Conservation (phyloP, 1,284 basidiomycete genomes). For the Inonotus hispidus region DNA sequence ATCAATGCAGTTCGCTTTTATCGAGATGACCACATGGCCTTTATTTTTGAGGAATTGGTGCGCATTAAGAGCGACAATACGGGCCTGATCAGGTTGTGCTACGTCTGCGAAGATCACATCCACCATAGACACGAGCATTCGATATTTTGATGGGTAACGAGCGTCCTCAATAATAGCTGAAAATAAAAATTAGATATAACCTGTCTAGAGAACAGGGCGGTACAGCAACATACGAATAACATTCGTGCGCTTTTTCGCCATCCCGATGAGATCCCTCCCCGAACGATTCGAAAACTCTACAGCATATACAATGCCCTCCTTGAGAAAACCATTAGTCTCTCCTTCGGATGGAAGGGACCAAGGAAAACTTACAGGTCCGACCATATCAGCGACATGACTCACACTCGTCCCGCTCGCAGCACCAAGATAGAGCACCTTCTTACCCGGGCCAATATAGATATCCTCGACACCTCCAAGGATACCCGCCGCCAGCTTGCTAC, state of each 20-base stretch:
- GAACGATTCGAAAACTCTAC: slow-evolving; percentile 98
- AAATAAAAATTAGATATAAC: slow-evolving; percentile 4
- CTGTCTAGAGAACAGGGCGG: slow-evolving; percentile 6
- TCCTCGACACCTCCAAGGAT: slow-evolving; percentile 94
- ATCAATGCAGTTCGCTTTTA: slow-evolving; percentile 99
- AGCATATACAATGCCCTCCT: slow-evolving; percentile 96
- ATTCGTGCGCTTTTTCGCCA: slow-evolving; percentile 99
- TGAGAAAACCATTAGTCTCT: slow-evolving; percentile 15
- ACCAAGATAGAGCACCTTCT: slow-evolving; percentile 97
- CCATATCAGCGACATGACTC: slow-evolving; percentile 97
- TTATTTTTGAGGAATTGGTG: slow-evolving; percentile 95
- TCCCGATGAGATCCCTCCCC: slow-evolving; percentile 96
- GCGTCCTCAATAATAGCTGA: slow-evolving; percentile 96
- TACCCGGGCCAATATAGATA: slow-evolving; percentile 91
- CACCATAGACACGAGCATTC: slow-evolving; percentile 90
- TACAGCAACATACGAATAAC: slow-evolving; percentile 72
- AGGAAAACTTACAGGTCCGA: slow-evolving; percentile 75
- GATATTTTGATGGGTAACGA: slow-evolving; percentile 90
- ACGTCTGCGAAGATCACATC: slow-evolving; percentile 98
- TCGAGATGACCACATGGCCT: slow-evolving; percentile 93
- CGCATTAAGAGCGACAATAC: slow-evolving; percentile 91
- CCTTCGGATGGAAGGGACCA: background rate
- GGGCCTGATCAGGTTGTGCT: slow-evolving; percentile 97
- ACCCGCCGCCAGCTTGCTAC: slow-evolving; percentile 95
- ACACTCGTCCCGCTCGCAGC: slow-evolving; percentile 97